Base-by-base conservation (phyloP, 306 rosid species). In the Castanea mollissima region DNA sequence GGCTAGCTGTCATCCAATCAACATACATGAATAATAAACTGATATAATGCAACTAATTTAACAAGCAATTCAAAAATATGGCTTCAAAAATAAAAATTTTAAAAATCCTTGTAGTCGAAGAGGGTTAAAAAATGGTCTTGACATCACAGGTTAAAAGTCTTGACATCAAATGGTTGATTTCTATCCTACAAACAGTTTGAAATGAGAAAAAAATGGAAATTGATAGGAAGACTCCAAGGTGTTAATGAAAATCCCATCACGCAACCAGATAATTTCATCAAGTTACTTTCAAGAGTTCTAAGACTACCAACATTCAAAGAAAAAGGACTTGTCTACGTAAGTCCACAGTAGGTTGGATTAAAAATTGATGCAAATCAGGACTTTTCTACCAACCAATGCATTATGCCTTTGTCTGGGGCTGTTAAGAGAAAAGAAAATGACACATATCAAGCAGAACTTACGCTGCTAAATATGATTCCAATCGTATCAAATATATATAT, bases 231-330 rank as follows among this genome's bases (percentile, higher is more conserved):
- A 67, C 44, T 34, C 49, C 35, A 67, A 18, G 51, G 15, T 34
- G 6, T 16, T 34, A 10, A 34, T 34, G 71, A 32, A 13, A 34
- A 34, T 34, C 12, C 15, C 51, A 67, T 34, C 25, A 57, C 15
- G 55, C 35, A 58, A 57, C 55, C 68, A 18, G 55, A 74, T 57
- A 74, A 74, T 46, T 35, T 54, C 71, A 65, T 65, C 78, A 58
- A 58, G 55, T 74, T 74, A 74, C 4, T 8, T 19, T 9, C 52
- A n/a, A 74, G 60, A 72, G 27, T 23, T 49, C 20, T 19, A 12
- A 34, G 71, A 55, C 16, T 78, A 44, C 44, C 56, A 78, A 63
- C 74, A 80, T 20, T 80, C 59, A 41, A 3, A 19, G 78, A 79
- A 55, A 57, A 38, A 27, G 4, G 5, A 75, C 72, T 34, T 77